Percentiles rank a stretch among this genome's conserved stretches.
Conservation (phyloP, 1,139 yeast species). For the Lodderomyces pseudojiufengensis region DNA sequence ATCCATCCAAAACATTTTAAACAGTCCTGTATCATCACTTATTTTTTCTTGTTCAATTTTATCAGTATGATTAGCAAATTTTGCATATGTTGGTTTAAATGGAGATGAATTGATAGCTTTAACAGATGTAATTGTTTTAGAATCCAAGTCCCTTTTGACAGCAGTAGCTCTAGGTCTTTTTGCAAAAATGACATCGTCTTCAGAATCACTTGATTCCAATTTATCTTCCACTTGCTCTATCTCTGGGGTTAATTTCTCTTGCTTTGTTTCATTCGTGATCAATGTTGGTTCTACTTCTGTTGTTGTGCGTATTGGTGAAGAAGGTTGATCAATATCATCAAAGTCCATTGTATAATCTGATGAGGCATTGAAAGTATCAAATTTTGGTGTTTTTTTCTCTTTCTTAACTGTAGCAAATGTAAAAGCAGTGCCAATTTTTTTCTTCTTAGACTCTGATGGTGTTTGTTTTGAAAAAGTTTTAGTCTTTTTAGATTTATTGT, state of each 20-base stretch:
- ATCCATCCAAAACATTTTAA: slow-evolving; percentile 89
- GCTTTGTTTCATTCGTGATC: slow-evolving; percentile 1
- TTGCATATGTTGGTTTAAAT: slow-evolving; percentile 18
- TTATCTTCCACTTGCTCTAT: slow-evolving; percentile 13
- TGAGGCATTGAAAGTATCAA: slow-evolving; percentile 14
- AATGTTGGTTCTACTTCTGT: slow-evolving; percentile 5
- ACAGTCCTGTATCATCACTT: slow-evolving; percentile 30
- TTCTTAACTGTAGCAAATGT: slow-evolving; percentile 27
- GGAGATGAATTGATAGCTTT: slow-evolving; percentile 26
- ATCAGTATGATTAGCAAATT: slow-evolving; percentile 30
- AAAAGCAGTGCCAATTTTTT: slow-evolving; percentile 19
- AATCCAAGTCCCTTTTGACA: slow-evolving; percentile 18
- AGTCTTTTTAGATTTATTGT: slow-evolving; percentile 17
- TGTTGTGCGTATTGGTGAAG: slow-evolving; percentile 23
- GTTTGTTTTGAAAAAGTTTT: slow-evolving; percentile 13
- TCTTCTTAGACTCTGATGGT: slow-evolving; percentile 11
- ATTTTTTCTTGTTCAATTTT: slow-evolving; percentile 48
- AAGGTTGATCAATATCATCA: slow-evolving; percentile 22
- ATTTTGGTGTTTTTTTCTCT: slow-evolving; percentile 11
- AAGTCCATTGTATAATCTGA: slow-evolving; percentile 19
- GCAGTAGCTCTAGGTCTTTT: slow-evolving; percentile 42
- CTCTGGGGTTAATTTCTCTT: background rate
- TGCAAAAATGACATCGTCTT: slow-evolving; percentile 50
- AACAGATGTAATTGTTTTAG: slow-evolving; percentile 23
- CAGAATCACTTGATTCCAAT: slow-evolving; percentile 36